Conservation (phyloP, 2,329 filamentous ascomycete genomes). For the Colletotrichum costaricense region DNA sequence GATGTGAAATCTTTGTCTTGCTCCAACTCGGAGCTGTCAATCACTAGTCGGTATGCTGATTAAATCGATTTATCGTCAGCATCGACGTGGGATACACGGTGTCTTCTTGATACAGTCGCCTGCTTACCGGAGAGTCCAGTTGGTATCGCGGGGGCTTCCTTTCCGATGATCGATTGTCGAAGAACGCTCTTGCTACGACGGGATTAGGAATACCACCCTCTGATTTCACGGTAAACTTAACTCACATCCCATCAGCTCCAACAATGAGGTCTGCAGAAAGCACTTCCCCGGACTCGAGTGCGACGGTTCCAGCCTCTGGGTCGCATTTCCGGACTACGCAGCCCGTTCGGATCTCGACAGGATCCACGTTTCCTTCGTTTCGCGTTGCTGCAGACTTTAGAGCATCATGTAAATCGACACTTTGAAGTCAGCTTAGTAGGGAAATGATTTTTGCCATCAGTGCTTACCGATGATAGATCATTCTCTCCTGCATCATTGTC, state of each 20-base stretch:
- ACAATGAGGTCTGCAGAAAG: conserved; percentile 46
- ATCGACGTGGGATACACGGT: conserved; percentile 43
- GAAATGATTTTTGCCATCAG: accelerated
- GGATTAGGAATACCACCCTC: background rate
- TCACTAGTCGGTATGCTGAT: conserved; percentile 50
- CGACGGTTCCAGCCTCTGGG: conserved; percentile 46
- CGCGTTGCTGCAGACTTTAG: conserved; percentile 42
- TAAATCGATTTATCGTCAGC: conserved; percentile 38
- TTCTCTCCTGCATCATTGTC: conserved; percentile 40
- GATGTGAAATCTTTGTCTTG: conserved; percentile 31
- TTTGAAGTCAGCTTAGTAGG: background rate
- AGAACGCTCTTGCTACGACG: conserved; percentile 14
- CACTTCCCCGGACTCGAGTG: conserved; percentile 46
- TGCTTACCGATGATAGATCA: conserved; percentile 51
- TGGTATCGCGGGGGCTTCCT: conserved; percentile 39
- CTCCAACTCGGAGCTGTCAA: conserved; percentile 33
- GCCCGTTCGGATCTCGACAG: conserved; percentile 42
- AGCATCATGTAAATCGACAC: conserved; percentile 48
- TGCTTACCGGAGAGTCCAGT: conserved; percentile 46
- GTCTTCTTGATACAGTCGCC: background rate
- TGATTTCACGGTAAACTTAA: background rate
- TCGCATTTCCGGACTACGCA: conserved; percentile 51
- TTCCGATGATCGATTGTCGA: conserved; percentile 34
- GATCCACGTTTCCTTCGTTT: conserved; percentile 36
- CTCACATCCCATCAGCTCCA: conserved; percentile 49